A percentile compares a stretch with the other conserved stretches of the same genome.
phyloP scores from a whole-genome alignment of 225 moss, liverwort and hornwort species.

The Lunularia cruciata region DNA sequence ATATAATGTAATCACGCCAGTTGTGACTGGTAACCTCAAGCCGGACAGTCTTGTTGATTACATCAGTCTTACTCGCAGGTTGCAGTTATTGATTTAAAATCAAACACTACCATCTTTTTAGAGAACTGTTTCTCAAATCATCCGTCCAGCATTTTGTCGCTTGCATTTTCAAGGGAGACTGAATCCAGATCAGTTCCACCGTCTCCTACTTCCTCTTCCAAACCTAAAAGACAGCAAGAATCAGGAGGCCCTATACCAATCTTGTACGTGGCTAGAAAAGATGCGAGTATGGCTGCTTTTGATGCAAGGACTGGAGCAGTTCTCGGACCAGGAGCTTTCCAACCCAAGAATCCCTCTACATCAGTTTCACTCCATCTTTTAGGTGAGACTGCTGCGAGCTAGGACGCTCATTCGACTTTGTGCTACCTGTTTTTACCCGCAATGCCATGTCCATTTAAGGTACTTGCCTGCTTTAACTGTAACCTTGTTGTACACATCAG shows the following conservation, averaged over 20 bases:
- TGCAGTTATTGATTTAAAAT: constrained; percentile 64
- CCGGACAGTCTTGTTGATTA: background rate
- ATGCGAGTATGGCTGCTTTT: constrained; percentile 57
- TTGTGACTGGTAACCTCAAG: no score
- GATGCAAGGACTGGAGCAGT: constrained; percentile 69
- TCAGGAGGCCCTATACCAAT: constrained; percentile 30
- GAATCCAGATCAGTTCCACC: constrained; percentile 36
- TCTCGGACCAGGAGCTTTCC: constrained; percentile 54
- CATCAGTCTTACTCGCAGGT: constrained; percentile 49
- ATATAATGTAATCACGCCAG: no score
- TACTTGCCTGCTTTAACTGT: background rate
- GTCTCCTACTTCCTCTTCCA: constrained; percentile 36
- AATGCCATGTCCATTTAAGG: background rate
- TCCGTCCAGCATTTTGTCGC: constrained; percentile 54
- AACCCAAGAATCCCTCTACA: constrained; percentile 57
- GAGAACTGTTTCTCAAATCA: constrained; percentile 58
- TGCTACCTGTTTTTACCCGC: background rate
- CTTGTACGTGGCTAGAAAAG: constrained; percentile 68
- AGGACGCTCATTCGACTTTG: background rate
- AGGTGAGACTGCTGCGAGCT: constrained; percentile 51
- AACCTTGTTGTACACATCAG: constrained; percentile 17
- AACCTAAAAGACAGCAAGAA: constrained; percentile 22
- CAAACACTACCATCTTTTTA: constrained; percentile 54
- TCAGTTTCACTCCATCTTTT: constrained; percentile 60
- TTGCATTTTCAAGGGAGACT: constrained; percentile 52